phyloP scores from a whole-genome alignment of 257 asterid genomes.

The Marsdenia floribunda region DNA sequence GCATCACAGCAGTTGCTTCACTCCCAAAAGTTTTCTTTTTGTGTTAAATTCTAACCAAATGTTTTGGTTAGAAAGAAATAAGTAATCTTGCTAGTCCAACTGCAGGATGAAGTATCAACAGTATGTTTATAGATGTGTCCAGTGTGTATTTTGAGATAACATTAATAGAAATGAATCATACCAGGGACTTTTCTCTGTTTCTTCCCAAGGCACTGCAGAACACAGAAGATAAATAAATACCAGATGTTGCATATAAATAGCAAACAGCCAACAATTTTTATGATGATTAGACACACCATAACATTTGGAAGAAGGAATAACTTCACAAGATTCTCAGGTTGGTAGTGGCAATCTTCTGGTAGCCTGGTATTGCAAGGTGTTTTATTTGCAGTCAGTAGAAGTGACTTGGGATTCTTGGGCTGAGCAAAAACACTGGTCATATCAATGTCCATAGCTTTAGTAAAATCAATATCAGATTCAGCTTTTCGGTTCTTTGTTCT shows the following conservation, averaged over 20 bases:
- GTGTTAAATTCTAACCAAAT: not conserved
- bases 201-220: slow-evolving; percentile 78
- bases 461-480: slow-evolving; percentile 63
- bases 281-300: slow-evolving; percentile 42
- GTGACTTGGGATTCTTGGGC: slow-evolving; percentile 81
- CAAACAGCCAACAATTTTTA: not conserved
- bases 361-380: slow-evolving; percentile 64
- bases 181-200: slow-evolving; percentile 55
- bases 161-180: slow-evolving; percentile 22
- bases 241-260: not conserved
- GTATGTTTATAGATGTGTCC: not conserved
- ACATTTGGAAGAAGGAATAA: slow-evolving; percentile 78
- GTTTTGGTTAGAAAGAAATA: not conserved
- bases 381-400: slow-evolving; percentile 66
- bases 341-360: slow-evolving; percentile 98
- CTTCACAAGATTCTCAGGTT: slow-evolving; percentile 93
- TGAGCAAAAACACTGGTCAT: slow-evolving; percentile 57
- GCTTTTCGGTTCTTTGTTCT: slow-evolving; percentile 54
- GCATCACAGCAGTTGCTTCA: not conserved
- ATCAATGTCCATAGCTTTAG: slow-evolving; percentile 51
- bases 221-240: slow-evolving; percentile 15
- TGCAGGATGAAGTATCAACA: not conserved
- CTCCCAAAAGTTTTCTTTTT: not conserved
- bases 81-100: not conserved
- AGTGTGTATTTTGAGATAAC: not conserved